Base-by-base conservation (phyloP, 164 flowering plant species). In the Tetrastigma voinierianum region DNA sequence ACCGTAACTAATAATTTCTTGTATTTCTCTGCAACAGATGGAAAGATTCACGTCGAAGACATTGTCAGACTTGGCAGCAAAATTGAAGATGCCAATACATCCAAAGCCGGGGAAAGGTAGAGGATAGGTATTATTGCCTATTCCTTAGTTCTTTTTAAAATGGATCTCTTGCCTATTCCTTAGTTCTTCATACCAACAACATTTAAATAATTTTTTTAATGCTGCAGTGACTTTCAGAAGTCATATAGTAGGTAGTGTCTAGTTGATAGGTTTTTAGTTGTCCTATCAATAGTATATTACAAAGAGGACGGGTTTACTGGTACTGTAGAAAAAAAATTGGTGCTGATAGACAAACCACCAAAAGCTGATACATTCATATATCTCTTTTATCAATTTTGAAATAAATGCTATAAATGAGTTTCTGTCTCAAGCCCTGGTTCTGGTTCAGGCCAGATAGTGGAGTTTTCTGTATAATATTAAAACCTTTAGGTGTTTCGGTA, bases 21-120 rank as follows among this genome's bases (percentile, higher is more conserved):
- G 23, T 10, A 48, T 9, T 1, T 66, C 20, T 16, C 71, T 72
- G 19, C 56, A 55, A 74, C 87, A 89, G 92, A 89, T 40, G 96
- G 92, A 51, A 87, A 82, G 76, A 88, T 88, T 71, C 85, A 84
- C 62, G 90, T 86, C 15, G 86, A 88, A 72, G 93, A 86, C 79
- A 83, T 86, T 63, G 87, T 86, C 52, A 86, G 65, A 70, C 70
- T 87, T 74, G 90, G 88, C 51, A 80, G n/a, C n/a, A 68, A 62
- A 63, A 69, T 59, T 17, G 95, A 84, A 44, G 82, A 89, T 63
- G 70, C 58, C 1, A 73, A 76, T 55, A 43, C 79, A 47, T 67
- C 64, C 15, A 77, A 80, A 66, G 77, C 59, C 9, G 62, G 62
- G 46, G 44, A 57, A 21, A 43, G 7, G 16, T 61, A 64, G 70